Evolutionary conservation across 106 monocot species (phyloP).

Genomic region (Dendrobium nobile): DNA sequence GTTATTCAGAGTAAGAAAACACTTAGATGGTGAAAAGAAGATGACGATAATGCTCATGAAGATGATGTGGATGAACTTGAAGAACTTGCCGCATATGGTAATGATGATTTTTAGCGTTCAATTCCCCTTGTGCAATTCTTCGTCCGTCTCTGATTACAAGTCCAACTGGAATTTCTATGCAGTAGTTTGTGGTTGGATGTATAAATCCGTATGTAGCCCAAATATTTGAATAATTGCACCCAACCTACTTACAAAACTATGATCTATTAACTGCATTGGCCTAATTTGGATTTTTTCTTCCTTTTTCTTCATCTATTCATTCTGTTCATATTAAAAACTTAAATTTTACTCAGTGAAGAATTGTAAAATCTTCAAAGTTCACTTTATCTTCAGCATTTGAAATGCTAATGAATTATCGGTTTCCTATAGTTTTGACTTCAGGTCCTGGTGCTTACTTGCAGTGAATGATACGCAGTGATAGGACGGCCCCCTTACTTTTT

Average conservation of each 20-base stretch:
- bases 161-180: too few relatives aligned
- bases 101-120: neutral
- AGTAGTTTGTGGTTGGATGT: too few relatives aligned
- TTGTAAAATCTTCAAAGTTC: too few relatives aligned
- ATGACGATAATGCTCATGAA: neutral
- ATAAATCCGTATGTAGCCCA: too few relatives aligned
- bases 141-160: neutral
- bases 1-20: neutral
- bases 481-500: too few relatives aligned
- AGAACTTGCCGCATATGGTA: neutral
- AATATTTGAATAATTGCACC: too few relatives aligned
- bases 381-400: too few relatives aligned
- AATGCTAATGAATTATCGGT: too few relatives aligned
- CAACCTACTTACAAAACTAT: neutral
- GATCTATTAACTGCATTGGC: neutral
- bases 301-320: neutral
- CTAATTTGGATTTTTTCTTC: neutral
- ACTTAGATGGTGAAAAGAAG: neutral
- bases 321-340: neutral
- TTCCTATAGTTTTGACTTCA: too few relatives aligned
- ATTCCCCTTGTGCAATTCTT: neutral
- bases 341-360: neutral
- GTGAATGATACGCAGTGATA: too few relatives aligned
- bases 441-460: too few relatives aligned
- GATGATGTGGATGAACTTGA: conserved; percentile 7